phyloP scores from a whole-genome alignment of 371 early-diverging fungal species.

The Synchytrium microbalum region DNA sequence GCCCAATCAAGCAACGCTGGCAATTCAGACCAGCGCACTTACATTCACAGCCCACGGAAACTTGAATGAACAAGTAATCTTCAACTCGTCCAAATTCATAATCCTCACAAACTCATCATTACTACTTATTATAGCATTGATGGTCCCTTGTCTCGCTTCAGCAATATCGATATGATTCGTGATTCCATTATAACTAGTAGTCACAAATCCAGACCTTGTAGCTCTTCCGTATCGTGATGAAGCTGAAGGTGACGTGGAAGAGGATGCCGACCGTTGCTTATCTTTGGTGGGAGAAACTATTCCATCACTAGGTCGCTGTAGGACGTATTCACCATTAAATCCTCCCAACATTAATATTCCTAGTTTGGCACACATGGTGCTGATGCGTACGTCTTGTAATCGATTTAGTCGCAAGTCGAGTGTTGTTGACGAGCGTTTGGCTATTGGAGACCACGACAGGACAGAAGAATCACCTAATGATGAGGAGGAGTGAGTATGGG shows the following conservation, averaged over 20 bases:
- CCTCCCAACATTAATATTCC: conserved; percentile 46
- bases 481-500: not conserved
- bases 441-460: conserved; percentile 58
- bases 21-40: too few species aligned
- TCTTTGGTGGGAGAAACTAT: not conserved
- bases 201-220: conserved; percentile 30
- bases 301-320: conserved; percentile 3
- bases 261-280: not conserved
- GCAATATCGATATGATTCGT: conserved; percentile 57
- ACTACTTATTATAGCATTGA: conserved; percentile 46
- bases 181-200: conserved; percentile 41
- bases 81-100: conserved; percentile 43
- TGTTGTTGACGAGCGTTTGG: conserved; percentile 34
- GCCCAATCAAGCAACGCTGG: too few species aligned
- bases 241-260: not conserved
- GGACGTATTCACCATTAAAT: conserved; percentile 41
- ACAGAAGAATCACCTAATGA: conserved; percentile 32
- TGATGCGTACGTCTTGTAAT: conserved; percentile 38
- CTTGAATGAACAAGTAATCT: conserved; percentile 22
- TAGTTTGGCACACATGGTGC: conserved; percentile 48
- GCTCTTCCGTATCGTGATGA: conserved; percentile 15
- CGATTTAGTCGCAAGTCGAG: conserved; percentile 37
- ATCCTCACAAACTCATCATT: conserved; percentile 50
- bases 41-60: conserved; percentile 67
- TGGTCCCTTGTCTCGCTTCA: conserved; percentile 29